A percentile compares a stretch with the other conserved stretches of the same genome.
Conservation (phyloP, 2,329 filamentous ascomycete genomes). For the Geoglossum cookeanum region DNA sequence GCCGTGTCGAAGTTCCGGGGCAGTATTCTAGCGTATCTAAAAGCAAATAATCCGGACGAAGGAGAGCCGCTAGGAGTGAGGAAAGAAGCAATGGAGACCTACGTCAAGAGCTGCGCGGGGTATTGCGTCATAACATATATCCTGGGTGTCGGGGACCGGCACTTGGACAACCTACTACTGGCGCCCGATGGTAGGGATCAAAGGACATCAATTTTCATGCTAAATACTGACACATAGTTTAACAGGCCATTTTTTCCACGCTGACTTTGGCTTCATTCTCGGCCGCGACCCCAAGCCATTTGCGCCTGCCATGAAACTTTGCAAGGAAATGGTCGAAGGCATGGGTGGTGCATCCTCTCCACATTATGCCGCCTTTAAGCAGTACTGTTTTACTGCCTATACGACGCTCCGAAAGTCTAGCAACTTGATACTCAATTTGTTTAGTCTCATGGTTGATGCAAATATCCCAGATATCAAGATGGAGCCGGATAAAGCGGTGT, state of each 20-base stretch:
- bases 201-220: not conserved
- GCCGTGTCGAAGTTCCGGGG: slow-evolving; percentile 73
- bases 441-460: slow-evolving; percentile 91
- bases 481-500: slow-evolving; percentile 80
- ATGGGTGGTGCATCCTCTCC: slow-evolving; percentile 76
- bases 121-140: slow-evolving; percentile 99
- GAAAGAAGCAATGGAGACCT: slow-evolving; percentile 85
- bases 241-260: slow-evolving; percentile 74
- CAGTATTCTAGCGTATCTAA: slow-evolving; percentile 60
- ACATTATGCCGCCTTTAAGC: slow-evolving; percentile 76
- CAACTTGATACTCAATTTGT: slow-evolving; percentile 83
- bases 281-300: slow-evolving; percentile 95
- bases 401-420: slow-evolving; percentile 75
- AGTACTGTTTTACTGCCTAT: slow-evolving; percentile 91
- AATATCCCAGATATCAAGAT: slow-evolving; percentile 91
- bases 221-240: not conserved
- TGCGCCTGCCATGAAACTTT: slow-evolving; percentile 89
- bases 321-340: slow-evolving; percentile 94
- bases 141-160: slow-evolving; percentile 84
- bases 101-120: slow-evolving; percentile 86
- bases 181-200: slow-evolving; percentile 45
- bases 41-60: slow-evolving; percentile 75
- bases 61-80: slow-evolving; percentile 66
- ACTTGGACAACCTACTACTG: slow-evolving; percentile 86
- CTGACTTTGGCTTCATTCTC: slow-evolving; percentile 95